Percentiles rank a stretch among this genome's conserved stretches.
Conservation (phyloP, 768 basidiomycete species). For the Xerocomellus intermedius region DNA sequence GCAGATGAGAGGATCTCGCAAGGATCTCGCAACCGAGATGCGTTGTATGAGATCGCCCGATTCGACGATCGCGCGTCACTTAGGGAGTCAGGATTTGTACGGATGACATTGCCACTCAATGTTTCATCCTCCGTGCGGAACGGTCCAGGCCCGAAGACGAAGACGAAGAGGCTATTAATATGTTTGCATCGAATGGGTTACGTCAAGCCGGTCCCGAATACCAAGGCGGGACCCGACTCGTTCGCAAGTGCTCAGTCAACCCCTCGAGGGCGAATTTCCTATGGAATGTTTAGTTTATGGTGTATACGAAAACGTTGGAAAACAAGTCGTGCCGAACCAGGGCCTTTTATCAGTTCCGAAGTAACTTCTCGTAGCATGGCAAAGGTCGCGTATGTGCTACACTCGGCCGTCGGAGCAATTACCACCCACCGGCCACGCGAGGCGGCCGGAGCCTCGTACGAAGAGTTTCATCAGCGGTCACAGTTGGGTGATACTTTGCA, state of each 20-base stretch:
- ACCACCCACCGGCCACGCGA: too few relatives aligned
- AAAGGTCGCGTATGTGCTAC: not conserved
- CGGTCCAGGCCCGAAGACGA: conserved; percentile 5
- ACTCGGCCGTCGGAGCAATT: too few relatives aligned
- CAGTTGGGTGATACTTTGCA: too few relatives aligned
- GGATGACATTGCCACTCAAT: not conserved
- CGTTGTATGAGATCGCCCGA: conserved; percentile 2
- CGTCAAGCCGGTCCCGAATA: too few relatives aligned
- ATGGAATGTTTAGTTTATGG: too few relatives aligned
- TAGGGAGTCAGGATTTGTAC: not conserved
- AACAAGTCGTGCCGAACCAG: not conserved
- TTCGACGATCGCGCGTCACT: not conserved
- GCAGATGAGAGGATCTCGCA: conserved; percentile 10
- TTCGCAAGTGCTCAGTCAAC: conserved; percentile 9
- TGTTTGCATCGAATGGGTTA: not conserved
- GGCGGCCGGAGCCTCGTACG: too few relatives aligned
- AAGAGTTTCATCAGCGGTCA: too few relatives aligned
- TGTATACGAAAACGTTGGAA: not conserved
- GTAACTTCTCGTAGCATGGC: not conserved
- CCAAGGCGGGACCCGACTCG: too few relatives aligned
- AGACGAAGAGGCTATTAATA: conserved; percentile 1
- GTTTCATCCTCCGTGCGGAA: conserved; percentile 7
- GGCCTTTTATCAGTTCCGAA: not conserved
- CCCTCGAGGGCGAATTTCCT: conserved; percentile 22
- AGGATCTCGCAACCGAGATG: conserved; percentile 9